These are phyloP conservation scores for Monilinia polystroma DNA, from an alignment of 2,329 filamentous ascomycete genomes.

Conservation along the genomic window DNA sequence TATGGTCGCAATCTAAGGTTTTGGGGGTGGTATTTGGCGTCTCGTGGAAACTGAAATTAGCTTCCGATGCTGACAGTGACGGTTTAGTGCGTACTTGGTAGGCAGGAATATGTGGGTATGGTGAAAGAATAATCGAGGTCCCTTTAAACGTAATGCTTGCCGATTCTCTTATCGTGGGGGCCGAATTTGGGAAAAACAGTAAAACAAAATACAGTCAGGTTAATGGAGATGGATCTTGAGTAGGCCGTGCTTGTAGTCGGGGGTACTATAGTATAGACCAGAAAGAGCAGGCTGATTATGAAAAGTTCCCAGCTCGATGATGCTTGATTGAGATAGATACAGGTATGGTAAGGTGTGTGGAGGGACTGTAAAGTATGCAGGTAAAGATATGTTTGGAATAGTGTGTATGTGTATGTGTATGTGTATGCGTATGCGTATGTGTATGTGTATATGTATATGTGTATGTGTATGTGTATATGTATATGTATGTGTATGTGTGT, in stretches of 20 bases:
- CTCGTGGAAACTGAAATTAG: slow-evolving; percentile 19
- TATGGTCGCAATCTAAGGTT: slow-evolving; percentile 19
- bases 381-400: slow-evolving; percentile 14
- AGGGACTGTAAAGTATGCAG: slow-evolving; percentile 9
- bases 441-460: not conserved
- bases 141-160: slow-evolving; percentile 7
- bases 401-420: not conserved
- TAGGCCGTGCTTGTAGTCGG: slow-evolving; percentile 17
- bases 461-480: slow-evolving; percentile 8
- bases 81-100: slow-evolving; percentile 18
- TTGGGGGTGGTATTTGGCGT: slow-evolving; percentile 18
- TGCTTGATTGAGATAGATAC: slow-evolving; percentile 4
- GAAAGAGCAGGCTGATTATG: slow-evolving; percentile 6
- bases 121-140: slow-evolving; percentile 2
- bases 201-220: not conserved
- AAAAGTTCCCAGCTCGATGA: not conserved
- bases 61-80: slow-evolving; percentile 20
- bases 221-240: not conserved
- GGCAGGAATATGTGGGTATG: slow-evolving; percentile 6
- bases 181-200: slow-evolving; percentile 7
- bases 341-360: slow-evolving; percentile 5
- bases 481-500: too few relatives aligned
- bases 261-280: not conserved
- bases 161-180: slow-evolving; percentile 15
- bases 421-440: not conserved